phyloP scores from a whole-genome alignment of 1,139 yeast species.

The Pichia sorboxylosa region DNA sequence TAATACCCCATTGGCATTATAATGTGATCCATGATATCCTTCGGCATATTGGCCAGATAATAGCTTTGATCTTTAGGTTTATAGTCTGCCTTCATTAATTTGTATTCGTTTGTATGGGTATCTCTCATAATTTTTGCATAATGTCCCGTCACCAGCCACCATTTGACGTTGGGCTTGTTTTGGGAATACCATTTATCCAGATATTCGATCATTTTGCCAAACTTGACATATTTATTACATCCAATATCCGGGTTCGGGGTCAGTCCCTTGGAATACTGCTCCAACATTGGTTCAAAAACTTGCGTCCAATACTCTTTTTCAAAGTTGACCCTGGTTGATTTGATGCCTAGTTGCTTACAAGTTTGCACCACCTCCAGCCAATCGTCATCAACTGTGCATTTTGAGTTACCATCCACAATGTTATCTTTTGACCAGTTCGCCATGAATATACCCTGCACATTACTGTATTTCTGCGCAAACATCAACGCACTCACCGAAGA shows the following conservation, averaged over 20 bases:
- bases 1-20: constrained; percentile 74
- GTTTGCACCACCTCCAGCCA: constrained; percentile 76
- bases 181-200: constrained; percentile 28
- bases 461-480: constrained; percentile 36
- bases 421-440: constrained; percentile 63
- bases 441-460: constrained; percentile 79
- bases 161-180: constrained; percentile 24
- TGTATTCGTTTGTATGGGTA: constrained; percentile 23
- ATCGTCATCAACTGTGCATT: constrained; percentile 67
- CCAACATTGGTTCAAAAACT: constrained; percentile 87
- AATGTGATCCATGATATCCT: constrained; percentile 34
- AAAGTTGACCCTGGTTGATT: constrained; percentile 68
- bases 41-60: constrained; percentile 61
- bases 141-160: constrained; percentile 96
- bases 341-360: constrained; percentile 48
- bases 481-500: constrained; percentile 83
- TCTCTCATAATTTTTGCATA: constrained; percentile 53
- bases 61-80: constrained; percentile 79
- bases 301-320: constrained; percentile 87
- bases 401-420: constrained; percentile 17
- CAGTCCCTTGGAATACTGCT: constrained; percentile 51
- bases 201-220: constrained; percentile 61
- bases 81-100: constrained; percentile 50
- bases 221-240: constrained; percentile 77
- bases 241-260: constrained; percentile 95